phyloP scores from a whole-genome alignment of 2,329 filamentous ascomycete species.

The Claviceps cyperi region DNA sequence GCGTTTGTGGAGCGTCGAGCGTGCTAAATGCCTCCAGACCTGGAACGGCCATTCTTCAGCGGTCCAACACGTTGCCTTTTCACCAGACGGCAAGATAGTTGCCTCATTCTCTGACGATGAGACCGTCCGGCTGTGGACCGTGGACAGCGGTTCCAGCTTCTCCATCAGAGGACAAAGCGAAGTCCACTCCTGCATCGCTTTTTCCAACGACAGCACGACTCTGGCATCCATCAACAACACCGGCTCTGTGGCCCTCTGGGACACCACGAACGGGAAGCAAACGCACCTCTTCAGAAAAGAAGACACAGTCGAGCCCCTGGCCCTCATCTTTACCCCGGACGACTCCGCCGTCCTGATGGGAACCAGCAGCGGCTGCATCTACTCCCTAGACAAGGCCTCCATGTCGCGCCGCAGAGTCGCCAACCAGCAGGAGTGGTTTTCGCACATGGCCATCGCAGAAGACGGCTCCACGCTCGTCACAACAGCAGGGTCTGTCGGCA shows the following conservation, averaged over 20 bases:
- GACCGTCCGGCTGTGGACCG: conserved; percentile 9
- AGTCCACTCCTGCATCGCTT: conserved; percentile 6
- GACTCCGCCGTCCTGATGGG: conserved; percentile 5
- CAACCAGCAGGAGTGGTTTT: conserved; percentile 6
- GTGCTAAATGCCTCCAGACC: conserved; percentile 7
- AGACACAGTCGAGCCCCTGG: conserved; percentile 1
- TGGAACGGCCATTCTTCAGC: conserved; percentile 8
- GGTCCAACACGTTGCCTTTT: conserved; percentile 9
- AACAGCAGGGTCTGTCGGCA: conserved; percentile 4
- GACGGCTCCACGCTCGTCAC: conserved; percentile 5
- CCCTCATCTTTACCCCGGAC: conserved; percentile 3
- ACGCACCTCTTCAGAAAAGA: conserved; percentile 3
- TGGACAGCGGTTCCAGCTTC: conserved; percentile 4
- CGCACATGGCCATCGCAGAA: conserved; percentile 3
- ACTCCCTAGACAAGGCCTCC: conserved; percentile 3
- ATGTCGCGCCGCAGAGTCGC: conserved; percentile 3
- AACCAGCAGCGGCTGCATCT: conserved; percentile 4
- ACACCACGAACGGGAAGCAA: conserved; percentile 3
- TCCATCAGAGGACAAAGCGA: conserved; percentile 10
- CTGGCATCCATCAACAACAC: conserved; percentile 8
- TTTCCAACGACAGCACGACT: conserved; percentile 8
- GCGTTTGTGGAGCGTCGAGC: conserved; percentile 3
- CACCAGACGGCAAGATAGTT: conserved; percentile 8
- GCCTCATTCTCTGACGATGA: conserved; percentile 9
- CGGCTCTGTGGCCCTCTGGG: conserved; percentile 9